Evolutionary conservation across 192 early-diverging fungal genomes (phyloP).

Genomic region (Coemansia sp.): DNA sequence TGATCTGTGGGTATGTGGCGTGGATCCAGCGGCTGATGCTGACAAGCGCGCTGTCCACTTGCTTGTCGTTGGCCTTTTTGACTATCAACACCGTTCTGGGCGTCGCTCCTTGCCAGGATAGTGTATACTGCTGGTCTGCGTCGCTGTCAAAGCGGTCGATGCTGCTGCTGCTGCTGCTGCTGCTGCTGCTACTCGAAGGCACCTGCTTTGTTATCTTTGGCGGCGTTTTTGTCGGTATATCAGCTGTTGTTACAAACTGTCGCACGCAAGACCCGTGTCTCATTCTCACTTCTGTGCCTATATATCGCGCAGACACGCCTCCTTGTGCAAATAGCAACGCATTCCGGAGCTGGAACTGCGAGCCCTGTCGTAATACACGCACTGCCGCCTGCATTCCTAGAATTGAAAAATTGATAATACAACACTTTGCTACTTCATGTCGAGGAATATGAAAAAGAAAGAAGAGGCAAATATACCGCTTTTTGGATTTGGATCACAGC

Average conservation of each 20-base stretch:
- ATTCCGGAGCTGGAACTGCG: neutral
- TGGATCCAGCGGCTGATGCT: slow-evolving; percentile 74
- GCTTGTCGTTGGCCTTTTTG: slow-evolving; percentile 73
- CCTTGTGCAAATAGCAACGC: neutral
- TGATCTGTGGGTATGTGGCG: slow-evolving; percentile 61
- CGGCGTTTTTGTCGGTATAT: slow-evolving; percentile 34
- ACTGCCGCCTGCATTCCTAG: neutral
- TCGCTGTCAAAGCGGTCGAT: slow-evolving; percentile 11
- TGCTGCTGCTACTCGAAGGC: neutral
- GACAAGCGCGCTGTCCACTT: slow-evolving; percentile 65
- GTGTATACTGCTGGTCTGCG: slow-evolving; percentile 30
- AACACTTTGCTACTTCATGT: no score
- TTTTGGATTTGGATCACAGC: no score
- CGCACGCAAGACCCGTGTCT: neutral
- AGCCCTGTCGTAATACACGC: neutral
- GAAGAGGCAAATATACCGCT: no score
- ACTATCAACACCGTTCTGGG: slow-evolving; percentile 77
- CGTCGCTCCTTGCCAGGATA: slow-evolving; percentile 32
- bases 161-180: neutral
- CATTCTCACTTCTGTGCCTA: neutral
- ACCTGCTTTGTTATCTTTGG: slow-evolving; percentile 20
- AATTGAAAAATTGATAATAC: neutral
- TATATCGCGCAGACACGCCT: no score
- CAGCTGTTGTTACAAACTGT: slow-evolving; percentile 20
- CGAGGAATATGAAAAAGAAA: no score